phyloP scores from a whole-genome alignment of 2,329 filamentous ascomycete genomes.

The Huntiella savannae region DNA sequence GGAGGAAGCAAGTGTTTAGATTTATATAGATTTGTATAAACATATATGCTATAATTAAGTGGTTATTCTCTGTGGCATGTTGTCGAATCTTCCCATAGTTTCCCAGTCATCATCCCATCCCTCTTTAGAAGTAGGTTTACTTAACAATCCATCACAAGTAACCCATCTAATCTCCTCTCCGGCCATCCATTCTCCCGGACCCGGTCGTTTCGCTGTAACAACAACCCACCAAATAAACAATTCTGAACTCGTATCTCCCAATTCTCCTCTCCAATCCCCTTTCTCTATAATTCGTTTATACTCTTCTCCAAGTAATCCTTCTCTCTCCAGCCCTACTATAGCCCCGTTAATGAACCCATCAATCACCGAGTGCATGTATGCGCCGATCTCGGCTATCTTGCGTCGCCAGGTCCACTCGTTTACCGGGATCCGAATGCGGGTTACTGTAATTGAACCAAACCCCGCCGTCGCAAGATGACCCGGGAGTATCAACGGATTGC shows the following conservation, averaged over 20 bases:
- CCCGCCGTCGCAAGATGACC: conserved; percentile 17
- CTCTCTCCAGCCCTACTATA: conserved; percentile 16
- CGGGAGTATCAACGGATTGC: conserved; percentile 13
- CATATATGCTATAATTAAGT: no score
- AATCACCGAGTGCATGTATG: conserved; percentile 20
- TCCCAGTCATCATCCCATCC: no score
- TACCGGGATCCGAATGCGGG: conserved; percentile 18
- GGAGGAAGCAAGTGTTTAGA: no score
- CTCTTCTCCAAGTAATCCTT: no score
- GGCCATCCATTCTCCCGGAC: not conserved
- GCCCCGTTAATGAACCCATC: conserved; percentile 20
- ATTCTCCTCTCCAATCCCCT: conserved; percentile 17
- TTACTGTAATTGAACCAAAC: conserved; percentile 19
- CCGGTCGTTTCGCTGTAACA: conserved; percentile 22
- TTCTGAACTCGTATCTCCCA: conserved; percentile 19
- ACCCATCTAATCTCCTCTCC: no score
- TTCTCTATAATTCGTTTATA: no score
- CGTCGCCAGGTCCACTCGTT: conserved; percentile 22
- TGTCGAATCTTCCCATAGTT: no score
- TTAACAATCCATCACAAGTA: no score
- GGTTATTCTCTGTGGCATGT: no score
- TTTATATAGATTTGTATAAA: no score
- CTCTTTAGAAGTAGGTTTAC: no score
- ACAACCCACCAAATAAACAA: conserved; percentile 20
- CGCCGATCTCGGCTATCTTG: conserved; percentile 20